phyloP scores from a whole-genome alignment of 1,139 yeast genomes.

The Meyerozyma elateridarum region DNA sequence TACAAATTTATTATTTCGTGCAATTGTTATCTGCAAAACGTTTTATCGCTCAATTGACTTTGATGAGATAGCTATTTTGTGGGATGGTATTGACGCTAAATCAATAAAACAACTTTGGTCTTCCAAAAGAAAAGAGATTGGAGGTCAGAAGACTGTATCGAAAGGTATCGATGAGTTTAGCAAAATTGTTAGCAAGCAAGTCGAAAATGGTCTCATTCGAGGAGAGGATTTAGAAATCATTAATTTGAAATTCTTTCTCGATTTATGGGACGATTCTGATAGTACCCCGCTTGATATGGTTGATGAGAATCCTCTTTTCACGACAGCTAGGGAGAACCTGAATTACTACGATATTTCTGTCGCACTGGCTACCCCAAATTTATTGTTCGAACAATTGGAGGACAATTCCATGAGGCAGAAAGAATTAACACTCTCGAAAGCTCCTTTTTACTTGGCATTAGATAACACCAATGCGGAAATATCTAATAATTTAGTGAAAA shows the following conservation, averaged over 20 bases:
- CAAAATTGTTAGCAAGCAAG: slow-evolving; percentile 45
- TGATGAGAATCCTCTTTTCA: slow-evolving; percentile 35
- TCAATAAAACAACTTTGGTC: slow-evolving; percentile 60
- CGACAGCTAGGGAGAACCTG: slow-evolving; percentile 23
- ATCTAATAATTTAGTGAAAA: slow-evolving; percentile 32
- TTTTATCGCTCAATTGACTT: slow-evolving; percentile 52
- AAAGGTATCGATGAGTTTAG: slow-evolving; percentile 60
- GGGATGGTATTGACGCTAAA: slow-evolving; percentile 32
- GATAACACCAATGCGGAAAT: slow-evolving; percentile 16
- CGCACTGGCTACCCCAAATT: slow-evolving; percentile 20
- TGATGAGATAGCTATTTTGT: slow-evolving; percentile 45
- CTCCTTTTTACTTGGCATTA: slow-evolving; percentile 31
- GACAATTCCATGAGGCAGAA: slow-evolving; percentile 53
- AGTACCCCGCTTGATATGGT: slow-evolving; percentile 4
- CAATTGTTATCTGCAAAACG: slow-evolving; percentile 61
- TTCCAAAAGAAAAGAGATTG: slow-evolving; percentile 49
- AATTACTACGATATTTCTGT: slow-evolving; percentile 23
- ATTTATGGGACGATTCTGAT: slow-evolving; percentile 56
- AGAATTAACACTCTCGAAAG: slow-evolving; percentile 37
- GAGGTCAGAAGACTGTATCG: slow-evolving; percentile 46
- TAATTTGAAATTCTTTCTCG: slow-evolving; percentile 45
- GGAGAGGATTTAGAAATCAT: slow-evolving; percentile 42
- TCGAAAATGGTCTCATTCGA: slow-evolving; percentile 45
- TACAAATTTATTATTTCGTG: slow-evolving; percentile 46
- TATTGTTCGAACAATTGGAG: slow-evolving; percentile 33